Evolutionary conservation across 2,329 filamentous ascomycete species (phyloP), one percentile per base, ranked within the genome.

Genomic region (Colletotrichum euphorbiae): DNA sequence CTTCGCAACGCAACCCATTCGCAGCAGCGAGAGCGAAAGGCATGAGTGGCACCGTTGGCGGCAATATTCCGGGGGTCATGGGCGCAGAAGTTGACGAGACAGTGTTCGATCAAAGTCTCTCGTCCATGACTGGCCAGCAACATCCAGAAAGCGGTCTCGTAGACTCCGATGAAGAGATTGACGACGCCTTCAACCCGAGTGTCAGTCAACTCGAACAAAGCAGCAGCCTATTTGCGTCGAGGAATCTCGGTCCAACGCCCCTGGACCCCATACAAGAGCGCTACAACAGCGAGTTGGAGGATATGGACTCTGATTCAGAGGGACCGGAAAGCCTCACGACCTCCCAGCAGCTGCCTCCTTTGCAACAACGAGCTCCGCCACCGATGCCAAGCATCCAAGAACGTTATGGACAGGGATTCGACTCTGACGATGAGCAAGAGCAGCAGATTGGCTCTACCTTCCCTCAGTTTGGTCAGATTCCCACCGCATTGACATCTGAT

Each of bases 271-370:
- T 68, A 4, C 65, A 68, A 33, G 65, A 68, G 28, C 65, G 65
- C n/a, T 68, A 68, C 48, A 68, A 68, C 40, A 68, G 65, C 61
- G 65, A 68, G 42, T 21, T 68, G 42, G 65, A 68, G 24, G 65
- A 68, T 11, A 65, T 65, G 61, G 65, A 68, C 7, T 68, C 65
- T 3, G 65, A 68, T 36, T 68, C 65, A 6, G 65, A 68, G 36
- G 65, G 58, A 6, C 54, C 40, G 6, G 65, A 68, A 24, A 68
- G 61, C 11, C 65, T 68, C 7, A 51, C 54, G 1, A 50, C 61
- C 13, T 68, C 65, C 3, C 61, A 68, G 42, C 65, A 65, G 1
- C 54, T 68, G 17, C 61, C 65, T 9, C 15, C 36, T 8, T 21
- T 45, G 2, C 54, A 65, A 21, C 54, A 33, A 4, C 28, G 61